Evolutionary conservation across 805 yeast genomes (phyloP), one percentile per base, ranked within the genome.

Genomic region (Sugiyamaella lignohabitans): DNA sequence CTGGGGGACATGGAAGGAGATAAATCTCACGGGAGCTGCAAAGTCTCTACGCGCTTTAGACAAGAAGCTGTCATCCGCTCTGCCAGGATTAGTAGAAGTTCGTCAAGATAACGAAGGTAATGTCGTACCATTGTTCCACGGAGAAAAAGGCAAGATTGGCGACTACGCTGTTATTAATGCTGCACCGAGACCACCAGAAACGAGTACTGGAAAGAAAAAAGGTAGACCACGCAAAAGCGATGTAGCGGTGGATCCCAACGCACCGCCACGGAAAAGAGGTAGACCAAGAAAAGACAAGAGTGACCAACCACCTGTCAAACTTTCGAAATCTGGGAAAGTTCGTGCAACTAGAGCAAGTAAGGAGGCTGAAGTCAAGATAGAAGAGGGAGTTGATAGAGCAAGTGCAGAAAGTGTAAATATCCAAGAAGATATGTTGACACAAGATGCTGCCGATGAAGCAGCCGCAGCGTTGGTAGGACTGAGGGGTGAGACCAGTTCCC

Each of bases 1-100:
- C 2, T 65, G 72, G 55, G 67, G 67, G 2, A 32, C 50, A 2
- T 59, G 64, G 23, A 48, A 53, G 16, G 35, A 53, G 2, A 44
- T 50, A 19, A 45, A 44, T 24, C 17, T 45, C 14, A 19, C 27
- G 17, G 48, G 51, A 2, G 20, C 38, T 20, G 17, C 38, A 16
- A 32, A 24, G 16, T 30, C 48, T 8, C 32, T 50, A 2, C 22
- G 19, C 4, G 47, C 30, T 22, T 20, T 53, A 32, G 37, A 51
- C 17, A 40, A 42, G 35, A 45, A 46, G 38, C 32, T 32, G 19
- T 18, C 29, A 4, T 14, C 19, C 5, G 30, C 40, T 2, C 45
- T 54, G n/a, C 55, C 57, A 5, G 57, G 57, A 5, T 16, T 29
- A 1, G 18, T 49, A 14, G 51, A 49, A 5, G 40, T 54, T 8